A percentile compares a stretch with the other conserved stretches of the same genome.
phyloP scores from a whole-genome alignment of 306 rosid genomes.

The Senna tora region DNA sequence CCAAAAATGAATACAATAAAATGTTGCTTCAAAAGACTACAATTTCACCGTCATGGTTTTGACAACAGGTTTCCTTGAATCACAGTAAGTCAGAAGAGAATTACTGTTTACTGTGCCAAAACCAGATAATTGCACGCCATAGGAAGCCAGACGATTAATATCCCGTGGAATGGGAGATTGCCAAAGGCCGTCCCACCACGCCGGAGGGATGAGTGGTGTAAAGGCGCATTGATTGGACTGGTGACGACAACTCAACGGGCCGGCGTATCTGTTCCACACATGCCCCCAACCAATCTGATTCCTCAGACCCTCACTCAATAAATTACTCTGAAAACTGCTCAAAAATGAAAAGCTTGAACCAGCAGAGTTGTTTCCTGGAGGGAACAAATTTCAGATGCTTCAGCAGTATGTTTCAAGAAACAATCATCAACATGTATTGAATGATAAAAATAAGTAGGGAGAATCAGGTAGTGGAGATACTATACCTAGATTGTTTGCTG shows the following conservation, averaged over 20 bases:
- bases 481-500: conserved; percentile 74
- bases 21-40: conserved; percentile 43
- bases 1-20: conserved; percentile 37
- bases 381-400: conserved; percentile 23
- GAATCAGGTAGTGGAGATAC: conserved; percentile 7
- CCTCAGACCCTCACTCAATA: conserved; percentile 74
- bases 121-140: conserved; percentile 63
- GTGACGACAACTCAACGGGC: conserved; percentile 72
- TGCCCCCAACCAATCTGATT: conserved; percentile 98
- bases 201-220: conserved; percentile 87
- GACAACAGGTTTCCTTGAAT: conserved; percentile 58
- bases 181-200: conserved; percentile 94
- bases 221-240: conserved; percentile 79
- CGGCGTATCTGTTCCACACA: conserved; percentile 94
- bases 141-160: conserved; percentile 59
- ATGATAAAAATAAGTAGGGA: background rate
- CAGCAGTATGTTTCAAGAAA: conserved; percentile 26
- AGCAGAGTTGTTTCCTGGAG: conserved; percentile 60
- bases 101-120: conserved; percentile 64
- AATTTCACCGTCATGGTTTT: conserved; percentile 60
- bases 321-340: conserved; percentile 84
- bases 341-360: conserved; percentile 66
- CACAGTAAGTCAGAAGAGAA: conserved; percentile 67
- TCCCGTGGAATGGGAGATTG: conserved; percentile 88
- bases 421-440: background rate